Evolutionary conservation across 768 basidiomycete species (phyloP).

Genomic region (Russula sp.): DNA sequence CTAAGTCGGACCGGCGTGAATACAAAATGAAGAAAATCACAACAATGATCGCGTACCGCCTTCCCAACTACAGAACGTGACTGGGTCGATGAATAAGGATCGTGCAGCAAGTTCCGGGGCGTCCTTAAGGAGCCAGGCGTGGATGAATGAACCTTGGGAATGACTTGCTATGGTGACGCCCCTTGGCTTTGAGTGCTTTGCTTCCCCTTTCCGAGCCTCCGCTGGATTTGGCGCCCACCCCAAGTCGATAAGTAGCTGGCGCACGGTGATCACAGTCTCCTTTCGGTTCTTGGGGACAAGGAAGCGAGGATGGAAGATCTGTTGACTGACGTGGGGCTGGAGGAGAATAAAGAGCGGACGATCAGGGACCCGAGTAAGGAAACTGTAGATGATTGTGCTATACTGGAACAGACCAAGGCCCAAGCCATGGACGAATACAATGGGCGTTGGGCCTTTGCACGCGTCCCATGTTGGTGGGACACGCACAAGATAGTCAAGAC

Average conservation of each 20-base stretch:
- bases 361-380: slow-evolving; percentile 55
- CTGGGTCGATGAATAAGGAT: slow-evolving; percentile 90
- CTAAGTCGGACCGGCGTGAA: slow-evolving; percentile 39
- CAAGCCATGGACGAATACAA: slow-evolving; percentile 86
- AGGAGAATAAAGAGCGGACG: slow-evolving; percentile 75
- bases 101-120: slow-evolving; percentile 64
- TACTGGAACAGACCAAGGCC: slow-evolving; percentile 81
- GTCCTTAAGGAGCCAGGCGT: slow-evolving; percentile 87
- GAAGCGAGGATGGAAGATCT: slow-evolving; percentile 74
- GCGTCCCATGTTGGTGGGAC: slow-evolving; percentile 66
- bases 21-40: neutral
- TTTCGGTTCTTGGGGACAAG: slow-evolving; percentile 65
- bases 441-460: slow-evolving; percentile 55
- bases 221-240: slow-evolving; percentile 53
- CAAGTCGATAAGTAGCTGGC: slow-evolving; percentile 53
- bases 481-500: slow-evolving; percentile 79
- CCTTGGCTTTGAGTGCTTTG: slow-evolving; percentile 33
- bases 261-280: slow-evolving; percentile 57
- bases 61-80: slow-evolving; percentile 92
- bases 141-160: slow-evolving; percentile 83
- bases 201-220: slow-evolving; percentile 32
- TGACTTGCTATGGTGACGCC: slow-evolving; percentile 83
- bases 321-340: slow-evolving; percentile 85
- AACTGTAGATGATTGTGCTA: slow-evolving; percentile 53
- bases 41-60: slow-evolving; percentile 55